phyloP scores from a whole-genome alignment of 2,329 filamentous ascomycete genomes.

The Talaromyces funiculosus region DNA sequence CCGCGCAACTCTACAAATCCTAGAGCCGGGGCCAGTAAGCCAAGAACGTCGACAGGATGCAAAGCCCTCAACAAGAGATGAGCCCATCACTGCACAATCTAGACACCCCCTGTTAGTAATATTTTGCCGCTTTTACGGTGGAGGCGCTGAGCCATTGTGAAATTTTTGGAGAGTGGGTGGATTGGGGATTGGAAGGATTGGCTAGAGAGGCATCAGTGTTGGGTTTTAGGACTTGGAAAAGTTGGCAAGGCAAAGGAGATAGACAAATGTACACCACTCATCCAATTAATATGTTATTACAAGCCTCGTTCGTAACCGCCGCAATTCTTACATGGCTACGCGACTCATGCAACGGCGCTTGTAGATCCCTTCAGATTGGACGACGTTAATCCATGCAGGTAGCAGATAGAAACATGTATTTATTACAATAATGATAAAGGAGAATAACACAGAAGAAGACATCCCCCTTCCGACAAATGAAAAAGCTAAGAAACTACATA shows the following conservation, averaged over 20 bases:
- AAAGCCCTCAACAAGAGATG: not conserved
- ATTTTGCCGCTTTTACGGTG: not conserved
- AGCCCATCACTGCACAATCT: not conserved
- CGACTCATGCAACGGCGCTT: no score
- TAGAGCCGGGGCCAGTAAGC: no score
- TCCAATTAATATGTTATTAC: no score
- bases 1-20: no score
- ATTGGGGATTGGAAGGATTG: not conserved
- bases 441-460: not conserved
- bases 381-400: no score
- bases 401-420: not conserved
- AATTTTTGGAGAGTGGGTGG: not conserved
- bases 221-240: no score
- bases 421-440: constrained; percentile 2
- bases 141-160: not conserved
- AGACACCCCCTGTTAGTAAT: not conserved
- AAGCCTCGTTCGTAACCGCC: no score
- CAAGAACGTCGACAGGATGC: not conserved
- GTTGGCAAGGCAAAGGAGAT: no score
- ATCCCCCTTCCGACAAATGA: not conserved
- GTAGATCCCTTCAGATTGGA: not conserved
- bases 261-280: no score
- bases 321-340: no score
- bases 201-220: not conserved
- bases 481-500: not conserved